Base-by-base conservation (phyloP, 2,329 filamentous ascomycete genomes). In the Zalaria obscura region DNA sequence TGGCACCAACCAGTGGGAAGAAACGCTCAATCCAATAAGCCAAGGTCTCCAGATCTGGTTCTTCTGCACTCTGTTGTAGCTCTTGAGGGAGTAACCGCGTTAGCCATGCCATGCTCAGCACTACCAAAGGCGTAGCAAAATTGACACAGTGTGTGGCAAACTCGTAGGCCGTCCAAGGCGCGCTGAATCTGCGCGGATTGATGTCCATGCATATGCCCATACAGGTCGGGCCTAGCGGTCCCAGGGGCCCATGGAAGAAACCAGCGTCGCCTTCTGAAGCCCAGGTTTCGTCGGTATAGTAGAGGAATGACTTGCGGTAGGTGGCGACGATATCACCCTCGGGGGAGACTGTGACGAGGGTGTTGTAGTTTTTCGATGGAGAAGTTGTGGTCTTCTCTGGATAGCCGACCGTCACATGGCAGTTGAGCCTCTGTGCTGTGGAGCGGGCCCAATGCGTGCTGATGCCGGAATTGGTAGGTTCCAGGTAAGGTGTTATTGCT, bases 61-160 rank as follows among this genome's bases (percentile, higher is more conserved):
- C 48, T 48, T 63, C 27, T 50, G 66, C 44, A 52, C 75, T 54
- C 65, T 76, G 5, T 45, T 43, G 11, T 52, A 65, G 1, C 59
- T 67, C 51, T 66, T 70, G 46, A 67, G 75, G 42, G 57, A 65
- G 2, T 25, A 75, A 55, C 27, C 64, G 55, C 10, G 81, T 85
- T 28, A 83, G 65, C 83, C 83, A 89, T 0, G 84, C 82, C 83
- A 88, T 88, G 3, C 73, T 76, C 0, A 89, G 50, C 29, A 87
- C 73, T 2, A 84, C 76, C 0, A 88, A 47, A 9, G 76, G 75
- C 0, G 79, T 72, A 0, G 68, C 53, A 0, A 62, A 60, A 1
- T 74, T 60, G 0, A 85, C 55, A 4, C 79, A 63, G 35, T 83
- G 75, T 25, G 64, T 70, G 1, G 60, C 67, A 48, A 65, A 76